Evolutionary conservation across 73 alveolate genomes (phyloP).

Genomic region (Paramecium pentaurelia): DNA sequence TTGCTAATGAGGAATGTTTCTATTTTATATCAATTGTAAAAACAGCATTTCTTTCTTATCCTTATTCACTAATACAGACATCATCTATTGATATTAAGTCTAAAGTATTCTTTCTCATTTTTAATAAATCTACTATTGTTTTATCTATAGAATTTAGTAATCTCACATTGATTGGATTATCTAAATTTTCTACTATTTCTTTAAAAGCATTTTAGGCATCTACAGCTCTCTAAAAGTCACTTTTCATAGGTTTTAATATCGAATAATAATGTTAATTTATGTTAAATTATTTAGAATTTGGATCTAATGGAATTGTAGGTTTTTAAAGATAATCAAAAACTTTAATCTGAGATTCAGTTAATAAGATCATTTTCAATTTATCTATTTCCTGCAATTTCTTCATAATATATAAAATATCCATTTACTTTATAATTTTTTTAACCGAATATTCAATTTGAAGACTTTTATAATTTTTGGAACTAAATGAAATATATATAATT

Average conservation of each 20-base stretch:
- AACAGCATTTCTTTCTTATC: background rate
- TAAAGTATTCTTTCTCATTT: background rate
- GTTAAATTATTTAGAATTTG: background rate
- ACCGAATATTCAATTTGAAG: conserved; percentile 41
- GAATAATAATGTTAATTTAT: background rate
- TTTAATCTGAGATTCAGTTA: conserved; percentile 25
- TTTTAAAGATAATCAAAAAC: conserved; percentile 55
- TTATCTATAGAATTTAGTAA: background rate
- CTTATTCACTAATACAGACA: background rate
- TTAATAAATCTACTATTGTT: background rate
- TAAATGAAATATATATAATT: background rate
- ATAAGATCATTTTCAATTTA: conserved; percentile 32
- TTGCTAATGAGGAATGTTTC: background rate
- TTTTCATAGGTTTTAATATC: background rate
- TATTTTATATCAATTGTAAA: background rate
- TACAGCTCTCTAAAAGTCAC: background rate
- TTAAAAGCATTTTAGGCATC: conserved; percentile 29
- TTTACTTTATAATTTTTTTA: conserved; percentile 11
- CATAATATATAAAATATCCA: conserved; percentile 47
- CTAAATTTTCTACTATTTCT: background rate
- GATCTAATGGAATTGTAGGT: conserved; percentile 43
- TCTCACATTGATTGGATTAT: background rate
- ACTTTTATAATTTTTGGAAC: background rate
- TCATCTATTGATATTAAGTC: background rate
- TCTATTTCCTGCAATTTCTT: conserved; percentile 41